phyloP scores from a whole-genome alignment of 225 moss, liverwort and hornwort genomes.

The Straminergon stramineum region DNA sequence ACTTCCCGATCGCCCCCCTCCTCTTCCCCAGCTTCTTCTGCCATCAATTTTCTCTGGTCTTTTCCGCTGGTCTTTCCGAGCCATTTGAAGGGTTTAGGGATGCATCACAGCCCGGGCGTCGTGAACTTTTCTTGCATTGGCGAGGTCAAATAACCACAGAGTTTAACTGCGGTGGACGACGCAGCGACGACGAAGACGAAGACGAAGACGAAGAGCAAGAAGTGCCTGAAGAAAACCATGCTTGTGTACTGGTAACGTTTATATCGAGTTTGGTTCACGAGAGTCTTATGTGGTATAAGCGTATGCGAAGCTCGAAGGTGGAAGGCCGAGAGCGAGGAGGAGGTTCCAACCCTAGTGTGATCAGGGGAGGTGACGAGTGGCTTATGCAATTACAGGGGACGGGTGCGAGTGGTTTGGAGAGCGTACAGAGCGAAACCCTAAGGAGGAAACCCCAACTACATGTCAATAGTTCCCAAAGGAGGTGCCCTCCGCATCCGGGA shows the following conservation, averaged over 20 bases:
- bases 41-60: background rate
- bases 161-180: background rate
- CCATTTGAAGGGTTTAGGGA: background rate
- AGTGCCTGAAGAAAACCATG: background rate
- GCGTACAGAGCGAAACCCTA: constrained; percentile 22
- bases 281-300: constrained; percentile 23
- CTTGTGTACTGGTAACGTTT: background rate
- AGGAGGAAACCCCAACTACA: constrained; percentile 48
- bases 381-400: constrained; percentile 28
- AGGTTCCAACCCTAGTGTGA: background rate
- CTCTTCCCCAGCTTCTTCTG: background rate
- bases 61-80: background rate
- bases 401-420: constrained; percentile 10
- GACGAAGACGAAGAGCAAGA: background rate
- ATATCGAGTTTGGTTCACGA: background rate
- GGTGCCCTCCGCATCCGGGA: constrained; percentile 99
- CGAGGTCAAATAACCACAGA: background rate
- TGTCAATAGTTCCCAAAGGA: constrained; percentile 59
- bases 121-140: background rate
- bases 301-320: constrained; percentile 13
- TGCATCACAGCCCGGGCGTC: background rate
- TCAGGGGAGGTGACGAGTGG: background rate
- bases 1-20: background rate
- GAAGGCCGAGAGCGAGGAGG: background rate
- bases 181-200: background rate